Conservation (phyloP, 73 alveolate species). For the Tetrahymena elliotti region DNA sequence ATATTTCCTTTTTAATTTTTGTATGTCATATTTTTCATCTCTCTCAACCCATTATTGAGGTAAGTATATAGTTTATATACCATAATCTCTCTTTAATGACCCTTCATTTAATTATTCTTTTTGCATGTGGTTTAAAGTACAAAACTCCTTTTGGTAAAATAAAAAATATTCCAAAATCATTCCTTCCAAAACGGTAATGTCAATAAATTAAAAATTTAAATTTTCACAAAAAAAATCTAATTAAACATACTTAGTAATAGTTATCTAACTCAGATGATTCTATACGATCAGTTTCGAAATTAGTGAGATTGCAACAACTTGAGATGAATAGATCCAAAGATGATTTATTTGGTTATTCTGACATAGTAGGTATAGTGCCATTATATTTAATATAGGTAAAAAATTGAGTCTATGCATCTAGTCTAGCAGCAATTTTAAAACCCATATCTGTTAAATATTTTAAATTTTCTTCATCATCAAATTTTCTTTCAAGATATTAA, state of each 20-base stretch:
- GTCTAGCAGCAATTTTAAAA: background rate
- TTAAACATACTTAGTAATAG: background rate
- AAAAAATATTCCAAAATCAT: no score
- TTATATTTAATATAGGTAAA: background rate
- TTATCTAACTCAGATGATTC: conserved; percentile 9
- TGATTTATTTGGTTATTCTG: background rate
- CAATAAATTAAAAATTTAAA: no score
- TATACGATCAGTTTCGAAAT: conserved; percentile 20
- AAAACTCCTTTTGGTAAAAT: background rate
- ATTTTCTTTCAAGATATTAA: background rate
- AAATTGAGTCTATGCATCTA: background rate
- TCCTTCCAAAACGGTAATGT: no score
- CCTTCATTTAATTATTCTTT: conserved; percentile 8
- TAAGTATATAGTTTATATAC: conserved; percentile 4
- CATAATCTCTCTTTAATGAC: conserved; percentile 1
- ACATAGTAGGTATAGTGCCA: background rate
- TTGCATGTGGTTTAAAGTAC: conserved; percentile 14
- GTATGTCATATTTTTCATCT: conserved; percentile 5
- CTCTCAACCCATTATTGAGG: conserved; percentile 32
- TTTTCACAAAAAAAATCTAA: background rate
- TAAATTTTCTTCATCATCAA: background rate
- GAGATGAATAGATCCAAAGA: conserved; percentile 9
- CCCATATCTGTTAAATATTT: background rate
- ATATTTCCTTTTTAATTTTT: background rate
- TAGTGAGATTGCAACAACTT: conserved; percentile 19